Evolutionary conservation across 768 basidiomycete genomes (phyloP), one percentile per base, ranked within the genome.

Genomic region (Tulasnella sp.): DNA sequence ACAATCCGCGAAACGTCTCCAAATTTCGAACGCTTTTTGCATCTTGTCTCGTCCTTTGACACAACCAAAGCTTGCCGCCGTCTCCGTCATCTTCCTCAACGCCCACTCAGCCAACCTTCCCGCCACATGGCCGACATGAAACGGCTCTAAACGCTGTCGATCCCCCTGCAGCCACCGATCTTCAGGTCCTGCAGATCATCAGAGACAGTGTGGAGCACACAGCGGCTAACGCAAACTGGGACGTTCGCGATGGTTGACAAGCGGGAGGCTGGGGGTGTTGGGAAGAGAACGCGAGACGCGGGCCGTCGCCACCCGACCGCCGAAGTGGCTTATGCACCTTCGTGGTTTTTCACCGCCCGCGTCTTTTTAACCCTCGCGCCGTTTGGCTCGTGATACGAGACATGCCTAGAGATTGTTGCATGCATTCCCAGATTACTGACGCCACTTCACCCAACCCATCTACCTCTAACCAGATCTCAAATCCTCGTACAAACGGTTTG

Each of bases 401-500:
- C 18, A 68, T 68, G 62, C 62, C 31, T 44, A 44, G 44, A 44
- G 34, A 68, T 68, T 27, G 24, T 27, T 68, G 62, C 62, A 36
- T 68, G 62, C 62, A 68, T 68, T 68, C 19, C 2, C 31, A 3
- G 27, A 68, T 31, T 27, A 68, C 62, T 68, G 27, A 68, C 62
- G 16, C 4, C 34, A 27, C 62, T 34, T 68, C 31, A 68, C 16
- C 24, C 1, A 12, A 27, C 12, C 27, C 31, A 36, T 68, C 36
- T 36, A 68, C 34, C 62, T 68, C 27, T 36, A 4, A 68, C 18
- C 62, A 68, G 62, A 68, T 68, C 62, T 68, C 62, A 68, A 68
- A 68, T 68, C 62, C 62, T 68, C 62, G 62, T 68, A 68, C 62
- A 68, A 68, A 68, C 62, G 31, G 62, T 68, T 68, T 68, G n/a